Conservation (phyloP, 2,329 filamentous ascomycete species). For the Emericellopsis atlantica region DNA sequence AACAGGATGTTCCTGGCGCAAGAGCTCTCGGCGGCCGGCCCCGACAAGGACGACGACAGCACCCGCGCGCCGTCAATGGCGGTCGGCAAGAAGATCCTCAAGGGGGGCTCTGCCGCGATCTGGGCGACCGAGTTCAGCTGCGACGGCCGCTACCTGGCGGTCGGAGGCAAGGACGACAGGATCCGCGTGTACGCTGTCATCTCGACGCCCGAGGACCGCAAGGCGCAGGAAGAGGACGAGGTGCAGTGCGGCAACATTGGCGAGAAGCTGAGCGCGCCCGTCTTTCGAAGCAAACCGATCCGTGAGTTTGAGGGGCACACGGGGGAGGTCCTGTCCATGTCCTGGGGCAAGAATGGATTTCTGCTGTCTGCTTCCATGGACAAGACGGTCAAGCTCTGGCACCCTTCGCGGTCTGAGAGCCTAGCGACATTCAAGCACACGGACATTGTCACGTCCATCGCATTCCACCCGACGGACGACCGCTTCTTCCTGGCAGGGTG, state of each 20-base stretch:
- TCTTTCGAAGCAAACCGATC: slow-evolving; percentile 69
- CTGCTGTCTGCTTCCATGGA: slow-evolving; percentile 94
- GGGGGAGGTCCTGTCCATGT: slow-evolving; percentile 77
- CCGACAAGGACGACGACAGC: slow-evolving; percentile 11
- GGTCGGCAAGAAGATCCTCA: slow-evolving; percentile 25
- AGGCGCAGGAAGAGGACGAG: slow-evolving; percentile 55
- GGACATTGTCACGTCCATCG: slow-evolving; percentile 88
- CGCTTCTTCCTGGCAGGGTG: slow-evolving; percentile 94
- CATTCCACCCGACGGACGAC: slow-evolving; percentile 90
- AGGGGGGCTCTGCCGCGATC: slow-evolving; percentile 58
- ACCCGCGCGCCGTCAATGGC: slow-evolving; percentile 19
- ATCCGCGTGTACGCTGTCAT: slow-evolving; percentile 86
- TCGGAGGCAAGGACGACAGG: slow-evolving; percentile 78
- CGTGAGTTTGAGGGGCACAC: slow-evolving; percentile 76
- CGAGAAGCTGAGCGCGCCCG: slow-evolving; percentile 71
- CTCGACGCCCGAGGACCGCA: slow-evolving; percentile 66
- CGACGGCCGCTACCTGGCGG: slow-evolving; percentile 81
- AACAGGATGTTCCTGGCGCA: slow-evolving; percentile 85
- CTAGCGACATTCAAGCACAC: slow-evolving; percentile 89
- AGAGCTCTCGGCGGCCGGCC: slow-evolving; percentile 54
- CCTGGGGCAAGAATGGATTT: slow-evolving; percentile 99
- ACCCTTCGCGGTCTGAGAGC: slow-evolving; percentile 73
- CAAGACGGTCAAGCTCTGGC: slow-evolving; percentile 91
- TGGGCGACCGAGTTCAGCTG: slow-evolving; percentile 92
- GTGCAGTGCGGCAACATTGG: slow-evolving; percentile 18